Conservation (phyloP, 2,329 filamentous ascomycete genomes). For the Rasamsonia emersonii region DNA sequence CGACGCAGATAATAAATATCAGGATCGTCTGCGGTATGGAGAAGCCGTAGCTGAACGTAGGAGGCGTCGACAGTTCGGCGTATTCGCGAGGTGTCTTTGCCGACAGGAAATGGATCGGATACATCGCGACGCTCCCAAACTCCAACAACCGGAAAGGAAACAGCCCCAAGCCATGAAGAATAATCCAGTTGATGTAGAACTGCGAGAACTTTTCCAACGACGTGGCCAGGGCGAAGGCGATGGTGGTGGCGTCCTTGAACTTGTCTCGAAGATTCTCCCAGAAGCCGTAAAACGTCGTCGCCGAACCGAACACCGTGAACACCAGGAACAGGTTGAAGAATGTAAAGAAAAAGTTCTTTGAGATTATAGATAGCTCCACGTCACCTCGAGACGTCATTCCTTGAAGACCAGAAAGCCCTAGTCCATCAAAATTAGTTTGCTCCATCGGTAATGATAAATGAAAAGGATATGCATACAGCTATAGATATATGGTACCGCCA, state of each 20-base stretch:
- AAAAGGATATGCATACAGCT: slow-evolving; percentile 52
- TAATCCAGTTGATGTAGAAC: slow-evolving; percentile 91
- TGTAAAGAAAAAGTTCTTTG: slow-evolving; percentile 98
- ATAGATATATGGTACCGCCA: slow-evolving; percentile 88
- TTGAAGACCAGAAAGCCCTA: slow-evolving; percentile 72
- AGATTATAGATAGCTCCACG: slow-evolving; percentile 87
- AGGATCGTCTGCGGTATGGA: slow-evolving; percentile 88
- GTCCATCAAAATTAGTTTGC: slow-evolving; percentile 1
- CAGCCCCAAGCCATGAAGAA: slow-evolving; percentile 85
- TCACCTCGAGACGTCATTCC: slow-evolving; percentile 94
- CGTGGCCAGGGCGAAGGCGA: slow-evolving; percentile 65
- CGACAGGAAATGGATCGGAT: slow-evolving; percentile 67
- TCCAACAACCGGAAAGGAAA: slow-evolving; percentile 89
- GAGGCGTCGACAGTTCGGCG: slow-evolving; percentile 70
- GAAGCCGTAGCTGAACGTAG: slow-evolving; percentile 90
- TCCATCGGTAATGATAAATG: background rate
- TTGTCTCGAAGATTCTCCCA: slow-evolving; percentile 58
- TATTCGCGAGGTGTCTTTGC: slow-evolving; percentile 87
- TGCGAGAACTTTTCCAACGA: slow-evolving; percentile 66
- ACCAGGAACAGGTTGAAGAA: slow-evolving; percentile 99
- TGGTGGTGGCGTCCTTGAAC: slow-evolving; percentile 67
- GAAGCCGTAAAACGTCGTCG: slow-evolving; percentile 61
- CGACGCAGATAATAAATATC: slow-evolving; percentile 88
- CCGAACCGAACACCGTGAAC: slow-evolving; percentile 81
- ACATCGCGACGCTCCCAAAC: slow-evolving; percentile 74